A percentile compares a stretch with the other conserved stretches of the same genome.
These are phyloP conservation scores for Suillus subaureus DNA, from an alignment of 768 basidiomycete genomes.

Conservation along the genomic window DNA sequence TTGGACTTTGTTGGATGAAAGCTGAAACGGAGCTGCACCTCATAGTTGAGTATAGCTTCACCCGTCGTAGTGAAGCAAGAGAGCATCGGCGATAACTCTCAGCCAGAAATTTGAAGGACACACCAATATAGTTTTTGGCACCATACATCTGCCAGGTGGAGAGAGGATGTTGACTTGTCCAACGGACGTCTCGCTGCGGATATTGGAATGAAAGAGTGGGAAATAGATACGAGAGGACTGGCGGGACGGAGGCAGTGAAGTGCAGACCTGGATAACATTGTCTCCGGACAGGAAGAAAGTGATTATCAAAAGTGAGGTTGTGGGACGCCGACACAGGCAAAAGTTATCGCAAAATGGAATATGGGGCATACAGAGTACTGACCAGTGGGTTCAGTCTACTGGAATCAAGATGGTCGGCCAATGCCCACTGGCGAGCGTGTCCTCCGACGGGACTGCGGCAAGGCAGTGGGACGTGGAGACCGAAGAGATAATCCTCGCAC, in stretches of 20 bases:
- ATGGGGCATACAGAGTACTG: neutral
- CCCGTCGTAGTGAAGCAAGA: neutral
- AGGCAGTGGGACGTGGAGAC: neutral
- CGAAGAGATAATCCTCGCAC: conserved; percentile 22
- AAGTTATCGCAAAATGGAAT: neutral
- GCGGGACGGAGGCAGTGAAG: neutral
- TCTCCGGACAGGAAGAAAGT: neutral
- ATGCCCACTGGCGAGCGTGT: neutral
- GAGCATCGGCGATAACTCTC: neutral
- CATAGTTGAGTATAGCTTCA: neutral
- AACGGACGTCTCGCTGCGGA: neutral
- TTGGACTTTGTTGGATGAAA: neutral
- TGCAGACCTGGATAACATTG: neutral
- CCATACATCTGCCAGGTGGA: neutral
- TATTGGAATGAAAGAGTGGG: neutral
- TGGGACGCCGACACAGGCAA: neutral
- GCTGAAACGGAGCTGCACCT: neutral
- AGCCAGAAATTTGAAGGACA: neutral
- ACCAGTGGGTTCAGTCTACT: neutral
- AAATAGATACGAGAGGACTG: neutral
- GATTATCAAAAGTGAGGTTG: neutral
- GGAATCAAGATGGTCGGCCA: neutral
- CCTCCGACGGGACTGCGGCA: neutral
- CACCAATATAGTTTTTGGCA: neutral
- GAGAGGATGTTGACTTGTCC: neutral